Conservation (phyloP, 1,284 basidiomycete genomes). For the Naganishia cerealis region DNA sequence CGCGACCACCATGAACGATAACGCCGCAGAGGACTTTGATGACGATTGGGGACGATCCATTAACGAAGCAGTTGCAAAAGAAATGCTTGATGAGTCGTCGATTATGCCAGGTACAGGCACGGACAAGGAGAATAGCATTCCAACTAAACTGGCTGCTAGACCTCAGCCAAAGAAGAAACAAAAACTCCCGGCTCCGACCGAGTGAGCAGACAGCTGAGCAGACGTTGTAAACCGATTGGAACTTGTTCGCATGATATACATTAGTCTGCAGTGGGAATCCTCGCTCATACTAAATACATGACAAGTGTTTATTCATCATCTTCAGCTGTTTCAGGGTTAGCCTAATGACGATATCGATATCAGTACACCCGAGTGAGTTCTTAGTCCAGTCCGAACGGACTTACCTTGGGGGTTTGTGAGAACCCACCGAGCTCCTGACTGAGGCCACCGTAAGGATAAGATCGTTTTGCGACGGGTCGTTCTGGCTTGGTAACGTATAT, state of each 20-base stretch:
- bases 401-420: slow-evolving; percentile 31
- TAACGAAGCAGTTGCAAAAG: slow-evolving; percentile 17
- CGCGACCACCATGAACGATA: slow-evolving; percentile 23
- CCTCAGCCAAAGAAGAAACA: slow-evolving; percentile 43
- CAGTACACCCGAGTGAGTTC: neutral
- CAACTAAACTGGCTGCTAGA: neutral
- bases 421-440: slow-evolving; percentile 50
- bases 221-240: neutral
- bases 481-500: slow-evolving; percentile 41
- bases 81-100: slow-evolving; percentile 19
- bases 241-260: slow-evolving; percentile 22
- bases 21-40: slow-evolving; percentile 24
- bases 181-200: slow-evolving; percentile 38
- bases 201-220: neutral
- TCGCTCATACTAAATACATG: slow-evolving; percentile 1
- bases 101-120: neutral
- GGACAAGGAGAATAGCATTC: slow-evolving; percentile 22
- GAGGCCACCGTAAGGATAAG: slow-evolving; percentile 52
- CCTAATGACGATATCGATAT: slow-evolving; percentile 27
- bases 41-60: slow-evolving; percentile 29
- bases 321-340: slow-evolving; percentile 35
- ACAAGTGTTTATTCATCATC: slow-evolving; percentile 32
- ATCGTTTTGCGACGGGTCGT: slow-evolving; percentile 42
- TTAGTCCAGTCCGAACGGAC: neutral
- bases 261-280: neutral